Evolutionary conservation across 768 basidiomycete species (phyloP).

Genomic region (Hygrophorus pudorinus): DNA sequence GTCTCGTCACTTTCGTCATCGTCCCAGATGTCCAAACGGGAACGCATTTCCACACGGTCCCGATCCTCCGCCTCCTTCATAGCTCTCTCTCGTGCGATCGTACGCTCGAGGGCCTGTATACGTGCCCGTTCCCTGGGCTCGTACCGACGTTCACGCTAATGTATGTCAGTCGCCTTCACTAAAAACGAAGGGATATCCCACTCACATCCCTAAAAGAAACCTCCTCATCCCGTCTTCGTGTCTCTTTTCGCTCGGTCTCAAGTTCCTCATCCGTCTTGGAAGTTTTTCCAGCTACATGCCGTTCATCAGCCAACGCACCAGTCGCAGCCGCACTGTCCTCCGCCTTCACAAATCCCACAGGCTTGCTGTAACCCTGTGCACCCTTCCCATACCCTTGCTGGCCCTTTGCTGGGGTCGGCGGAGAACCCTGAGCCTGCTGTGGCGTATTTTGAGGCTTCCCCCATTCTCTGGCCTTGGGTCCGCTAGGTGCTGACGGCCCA

Average conservation of each 20-base stretch:
- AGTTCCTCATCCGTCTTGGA: conserved; percentile 82
- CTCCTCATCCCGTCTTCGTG: conserved; percentile 70
- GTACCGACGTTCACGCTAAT: conserved; percentile 85
- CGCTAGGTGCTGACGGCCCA: conserved; percentile 45
- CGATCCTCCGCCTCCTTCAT: conserved; percentile 72
- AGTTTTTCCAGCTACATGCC: conserved; percentile 23
- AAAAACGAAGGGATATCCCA: conserved; percentile 10
- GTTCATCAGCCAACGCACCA: conserved; percentile 21
- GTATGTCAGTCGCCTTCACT: too few species aligned
- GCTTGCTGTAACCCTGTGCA: conserved; percentile 68
- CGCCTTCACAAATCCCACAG: conserved; percentile 75
- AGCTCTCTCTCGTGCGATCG: conserved; percentile 61
- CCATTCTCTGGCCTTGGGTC: conserved; percentile 74
- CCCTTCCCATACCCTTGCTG: conserved; percentile 53
- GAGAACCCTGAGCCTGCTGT: conserved; percentile 22
- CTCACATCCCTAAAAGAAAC: conserved; percentile 79
- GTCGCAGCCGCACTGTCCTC: conserved; percentile 28
- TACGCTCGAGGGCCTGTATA: conserved; percentile 66
- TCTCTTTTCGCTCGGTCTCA: conserved; percentile 73
- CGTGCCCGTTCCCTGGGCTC: conserved; percentile 83
- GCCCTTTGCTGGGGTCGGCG: conserved; percentile 22
- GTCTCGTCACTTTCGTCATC: conserved; percentile 88
- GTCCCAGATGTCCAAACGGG: conserved; percentile 81
- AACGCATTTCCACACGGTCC: conserved; percentile 70
- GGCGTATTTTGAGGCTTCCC: conserved; percentile 46